Evolutionary conservation across 1,139 yeast genomes (phyloP), one percentile per base, ranked within the genome.

Genomic region (Scheffersomyces insectosa): DNA sequence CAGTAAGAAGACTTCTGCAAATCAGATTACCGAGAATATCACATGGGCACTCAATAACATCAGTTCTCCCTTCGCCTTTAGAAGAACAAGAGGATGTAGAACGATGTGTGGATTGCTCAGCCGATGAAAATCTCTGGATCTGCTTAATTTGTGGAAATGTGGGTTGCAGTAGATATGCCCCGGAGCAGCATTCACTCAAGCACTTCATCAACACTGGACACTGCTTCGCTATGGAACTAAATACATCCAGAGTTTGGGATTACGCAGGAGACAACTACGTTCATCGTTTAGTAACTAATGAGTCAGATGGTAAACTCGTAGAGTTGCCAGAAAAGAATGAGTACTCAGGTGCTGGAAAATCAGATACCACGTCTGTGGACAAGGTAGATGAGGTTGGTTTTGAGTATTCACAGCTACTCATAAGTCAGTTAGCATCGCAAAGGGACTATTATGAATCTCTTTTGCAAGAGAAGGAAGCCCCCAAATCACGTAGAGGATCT

Each of bases 201-300:
- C 98, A 91, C 63, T 90, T 82, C 62, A 79, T 83, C 14, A 71
- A 71, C 12, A 84, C 96, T 0, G 85, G 88, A 3, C 98, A 91
- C 63, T 88, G 96, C 57, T 91, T 88, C 66, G 88, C 97, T 0
- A 89, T 91, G 97, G 97, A 90, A 59, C 71, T 87, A 37, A 70
- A 74, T 13, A 81, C 96, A 0, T 95, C 91, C 47, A 70, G 98
- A 39, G 96, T 91, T 2, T 91, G 98, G 98, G 97, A 91, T 61
- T 91, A 91, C 61, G 91, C 93, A 0, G 93, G 93, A 1, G 97
- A 91, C 59, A 83, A 83, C 49, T 91, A 90, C 62, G 97, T 91
- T 5, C 98, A 91, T 65, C 69, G 97, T 41, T 66, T 91, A 37
- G 77, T 91, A 3, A 88, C 91, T 47, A 89, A 88, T 63, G 93